Percentiles rank a stretch among this genome's conserved stretches.
Evolutionary conservation across 345 rosid genomes (phyloP).

Genomic region (Brassica incana): DNA sequence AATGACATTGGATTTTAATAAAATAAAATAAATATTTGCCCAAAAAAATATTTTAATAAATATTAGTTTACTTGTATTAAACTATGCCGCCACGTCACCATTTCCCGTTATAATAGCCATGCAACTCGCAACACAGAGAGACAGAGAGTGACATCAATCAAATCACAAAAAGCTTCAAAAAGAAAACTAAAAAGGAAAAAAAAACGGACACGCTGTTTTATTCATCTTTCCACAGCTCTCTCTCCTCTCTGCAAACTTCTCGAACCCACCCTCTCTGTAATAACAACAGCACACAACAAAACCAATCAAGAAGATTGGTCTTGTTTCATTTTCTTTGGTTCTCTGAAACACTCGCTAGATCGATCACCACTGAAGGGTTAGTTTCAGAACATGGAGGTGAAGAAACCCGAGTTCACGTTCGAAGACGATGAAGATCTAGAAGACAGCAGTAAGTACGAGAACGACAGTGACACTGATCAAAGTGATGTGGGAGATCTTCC

Average conservation of each 20-base stretch:
- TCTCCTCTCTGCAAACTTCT: conserved; percentile 25
- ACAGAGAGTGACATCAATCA: conserved; percentile 8
- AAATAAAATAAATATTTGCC: too few species aligned
- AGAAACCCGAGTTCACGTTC: conserved; percentile 40
- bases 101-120: conserved; percentile 33
- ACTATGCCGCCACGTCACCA: conserved; percentile 26
- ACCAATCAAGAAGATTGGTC: not conserved
- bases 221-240: not conserved
- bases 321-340: not conserved
- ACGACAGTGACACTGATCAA: conserved; percentile 29
- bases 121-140: not conserved
- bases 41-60: too few species aligned
- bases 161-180: not conserved
- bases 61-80: too few species aligned
- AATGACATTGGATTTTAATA: not conserved
- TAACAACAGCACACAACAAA: not conserved
- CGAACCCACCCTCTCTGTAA: conserved; percentile 19
- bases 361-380: not conserved
- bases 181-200: not conserved
- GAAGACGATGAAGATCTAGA: conserved; percentile 45
- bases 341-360: not conserved
- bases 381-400: conserved; percentile 27
- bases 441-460: conserved; percentile 41
- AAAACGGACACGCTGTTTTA: not conserved
- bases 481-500: conserved; percentile 39